Evolutionary conservation across 73 alveolate genomes (phyloP).

Genomic region (Paramecium pentaurelia): DNA sequence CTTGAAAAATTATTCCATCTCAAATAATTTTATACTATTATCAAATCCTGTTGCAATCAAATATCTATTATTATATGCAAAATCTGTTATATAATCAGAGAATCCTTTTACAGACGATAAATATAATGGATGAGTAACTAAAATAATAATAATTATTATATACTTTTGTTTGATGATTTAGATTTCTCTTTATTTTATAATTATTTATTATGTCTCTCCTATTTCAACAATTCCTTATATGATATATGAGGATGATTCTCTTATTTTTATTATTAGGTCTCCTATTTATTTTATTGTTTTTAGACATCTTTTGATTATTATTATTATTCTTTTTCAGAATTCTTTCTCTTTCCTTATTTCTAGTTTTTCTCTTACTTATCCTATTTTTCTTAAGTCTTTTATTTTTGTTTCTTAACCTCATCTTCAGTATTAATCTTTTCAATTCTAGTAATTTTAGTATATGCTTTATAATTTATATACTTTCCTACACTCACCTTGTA

Average conservation of each 20-base stretch:
- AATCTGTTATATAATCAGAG: neutral
- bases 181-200: neutral
- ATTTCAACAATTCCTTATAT: neutral
- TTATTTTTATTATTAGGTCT: neutral
- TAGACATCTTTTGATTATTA: neutral
- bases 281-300: neutral
- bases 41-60: neutral
- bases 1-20: neutral
- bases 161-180: neutral
- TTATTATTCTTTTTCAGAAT: neutral
- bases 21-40: constrained; percentile 19
- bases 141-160: neutral
- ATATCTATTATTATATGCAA: constrained; percentile 17
- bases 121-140: constrained; percentile 13
- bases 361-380: neutral
- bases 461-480: neutral
- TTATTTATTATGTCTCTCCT: neutral
- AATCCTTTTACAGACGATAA: constrained; percentile 25
- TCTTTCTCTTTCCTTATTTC: neutral
- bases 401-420: neutral
- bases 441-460: neutral
- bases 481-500: neutral
- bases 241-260: neutral
- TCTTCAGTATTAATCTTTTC: neutral
- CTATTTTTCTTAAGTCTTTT: neutral